Base-by-base conservation (phyloP, 306 rosid species). In the Echinosophora koreensis region DNA sequence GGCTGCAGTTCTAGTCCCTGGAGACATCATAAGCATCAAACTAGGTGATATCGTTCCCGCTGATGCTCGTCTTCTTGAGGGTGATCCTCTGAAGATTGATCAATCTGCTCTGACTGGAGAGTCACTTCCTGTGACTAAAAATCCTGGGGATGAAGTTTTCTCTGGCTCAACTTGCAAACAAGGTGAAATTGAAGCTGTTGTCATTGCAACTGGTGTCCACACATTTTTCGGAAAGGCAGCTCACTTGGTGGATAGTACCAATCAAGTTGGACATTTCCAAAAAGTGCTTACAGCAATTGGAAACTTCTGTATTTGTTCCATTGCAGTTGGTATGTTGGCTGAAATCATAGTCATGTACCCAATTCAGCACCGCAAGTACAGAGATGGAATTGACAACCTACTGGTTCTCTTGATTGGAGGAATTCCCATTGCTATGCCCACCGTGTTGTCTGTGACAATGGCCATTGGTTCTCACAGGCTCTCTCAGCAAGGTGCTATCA, bases 221-320 rank as follows among this genome's bases (percentile, higher is more conserved):
- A 95, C 99, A 42, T 95, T 95, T 85, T 95, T 95, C 0, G 99
- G 99, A 55, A 95, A 95, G 89, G 99, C 99, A 30, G 99, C 99
- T 37, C 99, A 95, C 75, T 96, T 95, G 62, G 99, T 95, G 52
- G 99, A 95, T 76, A 95, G 96, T 74, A 95, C 99, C 46, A 91
- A 95, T 87, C 96, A 95, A 86, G 99, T 95, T 79, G 99, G 99
- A n/a, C 99, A 95, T 83, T 95, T 95, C 89, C 99, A 95, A 79
- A 92, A 79, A 80, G 99, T 95, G 72, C 97, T 95, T 64, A 86
- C 96, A 0, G 84, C 99, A 28, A 95, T 95, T 81, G 99, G 99
- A 72, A 95, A 95, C 88, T 95, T 95, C 84, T 95, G 99, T 73
- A 95, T 95, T 61, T 90, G 96, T 27, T 95, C 99, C 74, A 95